Evolutionary conservation across 176 grass and related monocot species (phyloP), one percentile per base, ranked within the genome.

Genomic region (Oryza glumipatula): DNA sequence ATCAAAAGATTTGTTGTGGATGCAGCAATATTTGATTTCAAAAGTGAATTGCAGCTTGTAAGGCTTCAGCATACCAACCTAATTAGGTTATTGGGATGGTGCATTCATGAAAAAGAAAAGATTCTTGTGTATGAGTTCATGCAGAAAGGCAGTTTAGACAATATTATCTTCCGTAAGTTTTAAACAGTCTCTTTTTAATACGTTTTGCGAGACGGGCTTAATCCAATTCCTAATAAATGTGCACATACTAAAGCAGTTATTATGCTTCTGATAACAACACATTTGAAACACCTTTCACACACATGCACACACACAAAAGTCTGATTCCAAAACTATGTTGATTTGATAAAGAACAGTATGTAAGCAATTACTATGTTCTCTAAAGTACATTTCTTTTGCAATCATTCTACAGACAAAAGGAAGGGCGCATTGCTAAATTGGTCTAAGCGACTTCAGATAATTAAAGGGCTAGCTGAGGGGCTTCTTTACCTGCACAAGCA

Each of bases 401-500:
- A 63, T 7, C 43, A 26, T 67, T 82, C 43, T 60, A 1, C 47
- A 91, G 85, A 70, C 0, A 26, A 58, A 84, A 63, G 3, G 54
- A 84, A 48, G 0, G 54, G 77, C 0, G 6, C 10, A 23, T 56
- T 81, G 8, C 23, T 85, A 67, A n/a, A 30, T 33, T 91, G 85
- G 85, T 73, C 52, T 36, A 88, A 47, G 65, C 65, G 85, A 54
- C 56, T 88, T 68, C 43, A 81, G 30, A 88, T 91, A 80, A 91
- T 91, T 43, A 64, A 76, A 84, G 85, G 89, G 21, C 2, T 91
- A 71, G 72, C 61, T 11, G 69, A 84, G 3, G 89, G 76, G 36
- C 89, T 91, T 81, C 16, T 91, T 84, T 91, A 88, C 58, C 76
- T 91, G 52, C 89, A 91, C 67, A 91, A 84, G 35, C 13, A 79